A percentile compares a stretch with the other conserved stretches of the same genome.
Conservation (phyloP, 2,329 filamentous ascomycete species). For the Lachnum nothofagi region DNA sequence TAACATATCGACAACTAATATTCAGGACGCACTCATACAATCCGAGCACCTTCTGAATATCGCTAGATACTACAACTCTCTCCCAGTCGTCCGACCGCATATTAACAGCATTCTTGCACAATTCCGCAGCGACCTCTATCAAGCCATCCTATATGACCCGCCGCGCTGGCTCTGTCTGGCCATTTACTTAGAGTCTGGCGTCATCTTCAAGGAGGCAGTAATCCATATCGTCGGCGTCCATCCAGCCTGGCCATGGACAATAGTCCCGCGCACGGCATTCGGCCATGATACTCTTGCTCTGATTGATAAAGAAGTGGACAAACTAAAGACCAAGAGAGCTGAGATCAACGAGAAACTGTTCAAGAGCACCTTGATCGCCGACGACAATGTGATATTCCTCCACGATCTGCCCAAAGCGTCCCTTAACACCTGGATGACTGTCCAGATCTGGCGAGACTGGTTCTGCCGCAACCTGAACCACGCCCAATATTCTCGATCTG, state of each 20-base stretch:
- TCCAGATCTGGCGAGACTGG: conserved; percentile 27
- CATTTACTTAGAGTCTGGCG: conserved; percentile 9
- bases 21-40: conserved; percentile 15
- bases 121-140: conserved; percentile 16
- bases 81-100: conserved; percentile 8
- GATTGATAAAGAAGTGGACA: conserved; percentile 14
- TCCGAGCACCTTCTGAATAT: conserved; percentile 7
- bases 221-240: conserved; percentile 24
- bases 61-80: conserved; percentile 9
- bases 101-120: conserved; percentile 12
- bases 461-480: conserved; percentile 8
- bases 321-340: conserved; percentile 9
- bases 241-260: conserved; percentile 17
- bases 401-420: conserved; percentile 21
- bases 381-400: conserved; percentile 4
- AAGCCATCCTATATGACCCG: conserved; percentile 17
- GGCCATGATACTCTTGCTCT: neutral
- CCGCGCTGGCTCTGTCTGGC: conserved; percentile 21
- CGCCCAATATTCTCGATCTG: neutral
- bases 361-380: conserved; percentile 7
- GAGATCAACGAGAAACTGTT: conserved; percentile 14
- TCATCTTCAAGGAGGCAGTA: conserved; percentile 25
- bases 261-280: neutral
- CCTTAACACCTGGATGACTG: conserved; percentile 16
- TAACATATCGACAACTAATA: conserved; percentile 10